A percentile compares a stretch with the other conserved stretches of the same genome.
These are phyloP conservation scores for Nemania serpens DNA, from an alignment of 2,329 filamentous ascomycete genomes.

Conservation along the genomic window DNA sequence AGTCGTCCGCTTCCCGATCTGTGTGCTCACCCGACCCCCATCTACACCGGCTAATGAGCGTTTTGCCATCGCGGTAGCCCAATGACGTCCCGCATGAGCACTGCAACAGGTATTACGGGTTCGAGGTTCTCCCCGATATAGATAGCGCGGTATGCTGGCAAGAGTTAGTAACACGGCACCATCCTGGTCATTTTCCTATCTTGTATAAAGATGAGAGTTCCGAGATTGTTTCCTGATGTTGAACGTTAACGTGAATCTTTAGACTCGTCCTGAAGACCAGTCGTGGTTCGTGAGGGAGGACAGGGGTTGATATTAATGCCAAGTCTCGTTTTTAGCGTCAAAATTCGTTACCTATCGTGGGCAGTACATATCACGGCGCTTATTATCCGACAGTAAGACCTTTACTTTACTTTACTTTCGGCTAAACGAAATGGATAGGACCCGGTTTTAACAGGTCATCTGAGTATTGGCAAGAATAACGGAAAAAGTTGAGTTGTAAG, in stretches of 20 bases:
- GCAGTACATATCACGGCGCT: too few species aligned
- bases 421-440: too few species aligned
- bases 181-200: slow-evolving; percentile 3
- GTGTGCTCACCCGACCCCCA: slow-evolving; percentile 1
- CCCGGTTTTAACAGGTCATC: too few species aligned
- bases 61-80: slow-evolving; percentile 2
- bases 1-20: not conserved
- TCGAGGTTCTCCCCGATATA: slow-evolving; percentile 1
- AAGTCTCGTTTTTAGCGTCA: not conserved
- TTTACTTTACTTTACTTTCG: too few species aligned
- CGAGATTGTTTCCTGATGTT: not conserved
- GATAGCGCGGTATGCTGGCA: not conserved
- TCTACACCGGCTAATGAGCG: slow-evolving; percentile 18
- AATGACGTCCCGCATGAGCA: slow-evolving; percentile 8
- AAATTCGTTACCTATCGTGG: too few species aligned
- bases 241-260: not conserved
- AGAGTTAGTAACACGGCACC: not conserved
- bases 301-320: not conserved
- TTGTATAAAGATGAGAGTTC: slow-evolving; percentile 6
- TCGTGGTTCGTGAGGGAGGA: not conserved
- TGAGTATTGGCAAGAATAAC: too few species aligned
- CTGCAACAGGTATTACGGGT: slow-evolving; percentile 11
- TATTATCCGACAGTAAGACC: too few species aligned
- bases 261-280: not conserved
- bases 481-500: too few species aligned